phyloP scores from a whole-genome alignment of 2,329 filamentous ascomycete species.

The Paecilomyces dactylethromorphus region DNA sequence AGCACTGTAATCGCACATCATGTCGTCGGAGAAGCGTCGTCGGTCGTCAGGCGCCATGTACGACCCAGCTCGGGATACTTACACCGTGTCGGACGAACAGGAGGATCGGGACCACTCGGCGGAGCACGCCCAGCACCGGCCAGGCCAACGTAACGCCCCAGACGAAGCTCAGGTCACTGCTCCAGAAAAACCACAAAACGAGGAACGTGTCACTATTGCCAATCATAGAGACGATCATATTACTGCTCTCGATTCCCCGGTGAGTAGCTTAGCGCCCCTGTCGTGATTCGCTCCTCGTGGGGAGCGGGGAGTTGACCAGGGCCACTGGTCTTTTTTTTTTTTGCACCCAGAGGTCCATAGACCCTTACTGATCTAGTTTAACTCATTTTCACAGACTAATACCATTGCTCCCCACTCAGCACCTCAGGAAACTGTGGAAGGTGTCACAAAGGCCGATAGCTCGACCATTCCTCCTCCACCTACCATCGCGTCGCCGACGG shows the following conservation, averaged over 20 bases:
- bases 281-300: not conserved
- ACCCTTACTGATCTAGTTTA: constrained; percentile 5
- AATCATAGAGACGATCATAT: not conserved
- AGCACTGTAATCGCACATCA: constrained; percentile 3
- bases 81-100: constrained; percentile 18
- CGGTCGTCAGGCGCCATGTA: constrained; percentile 18
- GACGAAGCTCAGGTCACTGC: constrained; percentile 4
- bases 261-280: not conserved
- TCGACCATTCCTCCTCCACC: constrained; percentile 1
- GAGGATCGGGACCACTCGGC: constrained; percentile 15
- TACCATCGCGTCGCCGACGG: not conserved
- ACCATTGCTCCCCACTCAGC: constrained; percentile 7
- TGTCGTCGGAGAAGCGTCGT: constrained; percentile 5
- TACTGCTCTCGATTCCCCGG: constrained; percentile 2
- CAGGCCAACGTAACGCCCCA: constrained; percentile 2
- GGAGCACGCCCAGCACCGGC: constrained; percentile 8
- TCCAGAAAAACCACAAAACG: constrained; percentile 5
- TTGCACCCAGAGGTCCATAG: not conserved
- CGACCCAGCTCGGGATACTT: constrained; percentile 28
- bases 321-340: not conserved
- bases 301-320: constrained; percentile 1
- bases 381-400: constrained; percentile 5
- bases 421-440: not conserved
- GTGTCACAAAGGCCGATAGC: constrained; percentile 1
- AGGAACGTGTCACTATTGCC: not conserved